Evolutionary conservation across 176 grass and related monocot genomes (phyloP).

Genomic region (Saccharum spontaneum): DNA sequence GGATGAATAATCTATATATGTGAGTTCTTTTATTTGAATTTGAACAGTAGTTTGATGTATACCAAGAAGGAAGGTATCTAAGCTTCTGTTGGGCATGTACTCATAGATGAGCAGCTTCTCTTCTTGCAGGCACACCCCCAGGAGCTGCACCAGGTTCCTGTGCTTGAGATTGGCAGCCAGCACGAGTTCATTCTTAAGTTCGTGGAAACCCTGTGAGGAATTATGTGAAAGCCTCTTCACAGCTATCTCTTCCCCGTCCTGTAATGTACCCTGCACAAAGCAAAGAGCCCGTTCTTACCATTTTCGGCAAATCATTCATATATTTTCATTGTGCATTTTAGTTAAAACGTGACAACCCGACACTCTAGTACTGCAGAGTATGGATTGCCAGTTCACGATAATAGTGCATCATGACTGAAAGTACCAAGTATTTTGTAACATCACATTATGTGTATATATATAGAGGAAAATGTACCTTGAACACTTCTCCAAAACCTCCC

Average conservation of each 20-base stretch:
- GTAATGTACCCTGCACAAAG: slow-evolving; percentile 29
- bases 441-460: too few species aligned
- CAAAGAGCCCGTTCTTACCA: not conserved
- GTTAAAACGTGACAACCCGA: not conserved
- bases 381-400: not conserved
- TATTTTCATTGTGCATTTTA: not conserved
- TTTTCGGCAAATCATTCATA: not conserved
- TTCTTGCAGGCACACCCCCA: slow-evolving; percentile 27
- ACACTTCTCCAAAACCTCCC: slow-evolving; percentile 37
- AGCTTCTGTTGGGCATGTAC: slow-evolving; percentile 37
- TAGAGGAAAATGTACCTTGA: slow-evolving; percentile 24
- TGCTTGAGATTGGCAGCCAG: slow-evolving; percentile 31
- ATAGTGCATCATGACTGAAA: too few species aligned
- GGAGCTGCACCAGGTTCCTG: slow-evolving; percentile 35
- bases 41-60: not conserved
- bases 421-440: too few species aligned
- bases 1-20: not conserved
- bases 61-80: slow-evolving; percentile 37
- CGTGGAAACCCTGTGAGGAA: slow-evolving; percentile 23
- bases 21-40: too few species aligned
- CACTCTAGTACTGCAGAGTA: not conserved
- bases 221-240: slow-evolving; percentile 35
- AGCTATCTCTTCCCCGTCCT: slow-evolving; percentile 29
- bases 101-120: slow-evolving; percentile 31
- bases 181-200: slow-evolving; percentile 42